These are phyloP conservation scores for Exophiala sp. DNA, from an alignment of 2,329 filamentous ascomycete genomes.

Conservation along the genomic window DNA sequence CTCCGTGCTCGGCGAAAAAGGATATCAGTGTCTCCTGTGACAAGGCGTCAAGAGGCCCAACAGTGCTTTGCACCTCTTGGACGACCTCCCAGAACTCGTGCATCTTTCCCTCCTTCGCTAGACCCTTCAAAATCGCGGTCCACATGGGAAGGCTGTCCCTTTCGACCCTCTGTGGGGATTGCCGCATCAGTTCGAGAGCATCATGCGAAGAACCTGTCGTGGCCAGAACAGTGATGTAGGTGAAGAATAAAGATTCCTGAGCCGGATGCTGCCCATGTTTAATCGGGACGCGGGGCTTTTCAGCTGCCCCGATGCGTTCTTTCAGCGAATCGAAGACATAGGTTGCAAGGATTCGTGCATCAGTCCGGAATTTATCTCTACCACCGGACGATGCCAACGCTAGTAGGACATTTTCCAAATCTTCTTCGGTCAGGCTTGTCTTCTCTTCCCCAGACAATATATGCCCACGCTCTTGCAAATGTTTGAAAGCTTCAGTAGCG, in stretches of 20 bases:
- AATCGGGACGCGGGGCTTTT: not conserved
- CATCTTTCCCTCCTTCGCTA: slow-evolving; percentile 49
- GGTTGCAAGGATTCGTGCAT: slow-evolving; percentile 23
- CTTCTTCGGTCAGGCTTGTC: slow-evolving; percentile 37
- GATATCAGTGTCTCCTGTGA: slow-evolving; percentile 50
- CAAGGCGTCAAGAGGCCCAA: slow-evolving; percentile 34
- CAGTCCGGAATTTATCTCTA: slow-evolving; percentile 24
- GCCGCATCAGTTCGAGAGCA: slow-evolving; percentile 45
- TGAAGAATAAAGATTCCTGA: slow-evolving; percentile 29
- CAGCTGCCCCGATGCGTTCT: slow-evolving; percentile 14
- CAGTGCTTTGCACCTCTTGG: slow-evolving; percentile 24
- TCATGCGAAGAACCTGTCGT: slow-evolving; percentile 52
- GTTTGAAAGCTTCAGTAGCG: slow-evolving; percentile 54
- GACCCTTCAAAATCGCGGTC: slow-evolving; percentile 49
- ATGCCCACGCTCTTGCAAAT: slow-evolving; percentile 45
- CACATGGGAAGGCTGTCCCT: slow-evolving; percentile 43
- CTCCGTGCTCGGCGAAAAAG: slow-evolving; percentile 56
- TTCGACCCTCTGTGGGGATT: slow-evolving; percentile 36
- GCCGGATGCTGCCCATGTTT: slow-evolving; percentile 5
- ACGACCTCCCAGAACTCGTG: slow-evolving; percentile 26
- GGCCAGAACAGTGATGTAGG: slow-evolving; percentile 48
- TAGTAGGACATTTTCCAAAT: slow-evolving; percentile 38
- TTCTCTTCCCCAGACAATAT: slow-evolving; percentile 32
- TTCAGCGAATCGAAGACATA: slow-evolving; percentile 17
- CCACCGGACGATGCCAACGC: slow-evolving; percentile 32